Evolutionary conservation across 768 basidiomycete genomes (phyloP).

Genomic region (Russula dissimulans): DNA sequence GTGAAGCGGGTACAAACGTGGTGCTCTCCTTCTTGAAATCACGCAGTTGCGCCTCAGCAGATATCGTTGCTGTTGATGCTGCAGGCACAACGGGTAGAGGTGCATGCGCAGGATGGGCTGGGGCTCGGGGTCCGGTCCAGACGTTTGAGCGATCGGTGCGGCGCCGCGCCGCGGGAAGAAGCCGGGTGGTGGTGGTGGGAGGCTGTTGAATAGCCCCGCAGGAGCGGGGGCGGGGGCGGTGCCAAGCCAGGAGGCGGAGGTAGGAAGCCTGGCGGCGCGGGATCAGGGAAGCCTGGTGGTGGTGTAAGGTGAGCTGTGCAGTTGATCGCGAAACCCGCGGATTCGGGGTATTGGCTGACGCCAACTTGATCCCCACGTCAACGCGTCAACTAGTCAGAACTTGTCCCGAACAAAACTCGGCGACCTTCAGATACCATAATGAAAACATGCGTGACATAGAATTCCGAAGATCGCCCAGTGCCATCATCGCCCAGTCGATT

Average conservation of each 20-base stretch:
- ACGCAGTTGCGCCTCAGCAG: conserved; percentile 78
- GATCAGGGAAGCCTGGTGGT: conserved; percentile 8
- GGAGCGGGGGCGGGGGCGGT: conserved; percentile 22
- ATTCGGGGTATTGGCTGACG: too few relatives aligned
- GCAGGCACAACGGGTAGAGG: conserved; percentile 29
- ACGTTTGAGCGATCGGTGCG: conserved; percentile 4
- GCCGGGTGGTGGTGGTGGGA: conserved; percentile 30
- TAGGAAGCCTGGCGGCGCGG: conserved; percentile 17
- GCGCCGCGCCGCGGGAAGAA: conserved; percentile 50
- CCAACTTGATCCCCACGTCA: too few relatives aligned
- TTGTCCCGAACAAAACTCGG: conserved; percentile 16
- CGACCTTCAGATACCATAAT: conserved; percentile 20
- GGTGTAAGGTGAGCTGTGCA: too few relatives aligned
- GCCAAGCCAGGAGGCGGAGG: conserved; percentile 24
- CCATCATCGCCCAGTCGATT: conserved; percentile 12
- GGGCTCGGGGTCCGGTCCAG: background rate
- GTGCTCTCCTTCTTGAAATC: conserved; percentile 95
- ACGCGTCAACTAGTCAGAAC: too few relatives aligned
- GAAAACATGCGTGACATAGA: background rate
- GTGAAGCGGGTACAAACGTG: conserved; percentile 74
- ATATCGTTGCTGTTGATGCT: conserved; percentile 57
- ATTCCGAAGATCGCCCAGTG: conserved; percentile 19
- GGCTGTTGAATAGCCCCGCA: conserved; percentile 23
- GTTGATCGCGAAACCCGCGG: too few relatives aligned
- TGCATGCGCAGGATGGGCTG: conserved; percentile 25